Base-by-base conservation (phyloP, 164 flowering plant species). In the Paratinospora sagittata region DNA sequence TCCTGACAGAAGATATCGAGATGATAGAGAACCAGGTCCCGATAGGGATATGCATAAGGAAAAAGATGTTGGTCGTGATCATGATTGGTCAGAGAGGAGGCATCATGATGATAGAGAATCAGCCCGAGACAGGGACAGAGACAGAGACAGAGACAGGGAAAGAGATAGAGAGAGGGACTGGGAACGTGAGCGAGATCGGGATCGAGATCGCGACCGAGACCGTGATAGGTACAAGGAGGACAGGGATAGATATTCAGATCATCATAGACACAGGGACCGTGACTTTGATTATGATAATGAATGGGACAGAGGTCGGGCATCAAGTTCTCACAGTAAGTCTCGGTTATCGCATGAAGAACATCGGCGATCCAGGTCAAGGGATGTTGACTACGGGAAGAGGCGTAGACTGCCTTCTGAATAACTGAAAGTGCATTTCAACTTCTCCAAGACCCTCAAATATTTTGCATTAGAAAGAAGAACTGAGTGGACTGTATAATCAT, bases 301-400 rank as follows among this genome's bases (percentile, higher is more conserved):
- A n/a, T 81, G 90, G 89, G 94, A 90, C 16, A 82, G 88, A 76
- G 87, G 90, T 43, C 81, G 89, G 19, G 83, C 90, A 27, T 89
- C 92, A n/a, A 85, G 91, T 72, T 81, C 88, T 61, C 90, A 87
- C 47, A 81, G 88, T 78, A 87, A 85, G 81, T 83, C 91, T 26
- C 81, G 91, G 27, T 26, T 80, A 55, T 73, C 86, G 2, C 88
- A 84, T 65, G 97, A 87, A 66, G 91, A 89, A 16, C 90, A 86
- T 6, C 87, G 81, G 24, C 89, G 89, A 13, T 84, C 90, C 19
- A 84, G 89, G 76, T 85, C 93, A 23, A 84, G 92, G 77, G 97
- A 90, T 83, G 88, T 86, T 49, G 97, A 90, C 36, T 88, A 86
- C 82, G 88, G 84, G 70, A 91, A 88, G 78, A 84, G 95, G 79